phyloP scores from a whole-genome alignment of 805 yeast genomes.

The Lipomyces orientalis region DNA sequence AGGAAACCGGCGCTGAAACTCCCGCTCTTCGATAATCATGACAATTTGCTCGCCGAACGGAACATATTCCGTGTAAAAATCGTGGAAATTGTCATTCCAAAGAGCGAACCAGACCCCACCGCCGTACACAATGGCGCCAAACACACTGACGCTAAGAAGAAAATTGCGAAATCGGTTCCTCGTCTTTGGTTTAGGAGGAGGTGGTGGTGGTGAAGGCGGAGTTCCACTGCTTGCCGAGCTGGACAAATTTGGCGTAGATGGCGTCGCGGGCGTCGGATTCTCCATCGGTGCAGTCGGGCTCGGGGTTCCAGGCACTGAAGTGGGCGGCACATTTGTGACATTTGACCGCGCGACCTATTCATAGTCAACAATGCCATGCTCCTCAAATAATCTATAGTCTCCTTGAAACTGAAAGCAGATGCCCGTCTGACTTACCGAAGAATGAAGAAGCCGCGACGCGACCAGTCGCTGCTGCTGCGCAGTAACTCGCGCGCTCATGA shows the following conservation, averaged over 20 bases:
- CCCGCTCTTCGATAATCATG: slow-evolving; percentile 54
- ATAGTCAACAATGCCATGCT: not conserved
- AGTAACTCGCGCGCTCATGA: slow-evolving; percentile 24
- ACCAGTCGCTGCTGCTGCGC: not conserved
- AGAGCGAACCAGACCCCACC: slow-evolving; percentile 66
- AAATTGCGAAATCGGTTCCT: slow-evolving; percentile 44
- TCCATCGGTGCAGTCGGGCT: slow-evolving; percentile 13
- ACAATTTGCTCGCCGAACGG: slow-evolving; percentile 67
- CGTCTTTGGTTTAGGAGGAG: slow-evolving; percentile 37
- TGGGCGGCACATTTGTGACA: slow-evolving; percentile 30
- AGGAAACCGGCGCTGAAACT: slow-evolving; percentile 42
- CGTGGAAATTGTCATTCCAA: slow-evolving; percentile 63
- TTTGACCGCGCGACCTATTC: slow-evolving; percentile 21
- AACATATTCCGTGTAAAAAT: slow-evolving; percentile 63
- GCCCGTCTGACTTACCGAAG: slow-evolving; percentile 20
- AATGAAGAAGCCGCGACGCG: slow-evolving; percentile 18
- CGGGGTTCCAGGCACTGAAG: slow-evolving; percentile 26
- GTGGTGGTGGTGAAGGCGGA: slow-evolving; percentile 15
- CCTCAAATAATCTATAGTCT: not conserved
- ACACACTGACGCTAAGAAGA: slow-evolving; percentile 39
- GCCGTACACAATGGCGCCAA: slow-evolving; percentile 53
- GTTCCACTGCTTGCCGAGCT: slow-evolving; percentile 11
- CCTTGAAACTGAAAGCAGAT: not conserved
- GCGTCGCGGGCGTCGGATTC: slow-evolving; percentile 35
- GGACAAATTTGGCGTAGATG: slow-evolving; percentile 32